phyloP scores from a whole-genome alignment of 768 basidiomycete species.

The Tricholoma flavovirens region DNA sequence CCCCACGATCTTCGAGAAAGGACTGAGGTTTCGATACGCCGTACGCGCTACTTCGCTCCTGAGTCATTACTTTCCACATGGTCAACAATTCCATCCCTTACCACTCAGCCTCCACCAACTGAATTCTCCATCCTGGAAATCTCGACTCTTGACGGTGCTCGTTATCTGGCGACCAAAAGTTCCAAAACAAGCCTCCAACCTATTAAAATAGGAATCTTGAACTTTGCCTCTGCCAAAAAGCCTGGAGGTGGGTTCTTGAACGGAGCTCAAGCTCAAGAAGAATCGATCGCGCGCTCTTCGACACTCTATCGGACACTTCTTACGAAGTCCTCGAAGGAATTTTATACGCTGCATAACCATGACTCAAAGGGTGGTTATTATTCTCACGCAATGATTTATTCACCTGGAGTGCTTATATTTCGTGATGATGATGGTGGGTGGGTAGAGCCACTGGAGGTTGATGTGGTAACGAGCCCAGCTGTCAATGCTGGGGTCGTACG shows the following conservation, averaged over 20 bases:
- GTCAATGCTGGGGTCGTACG: slow-evolving; percentile 59
- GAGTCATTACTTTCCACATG: slow-evolving; percentile 45
- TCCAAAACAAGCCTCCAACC: slow-evolving; percentile 11
- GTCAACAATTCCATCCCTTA: slow-evolving; percentile 35
- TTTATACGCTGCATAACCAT: slow-evolving; percentile 55
- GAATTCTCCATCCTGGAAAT: slow-evolving; percentile 51
- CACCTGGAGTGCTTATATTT: slow-evolving; percentile 56
- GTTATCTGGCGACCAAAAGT: slow-evolving; percentile 29
- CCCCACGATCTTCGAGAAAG: slow-evolving; percentile 24
- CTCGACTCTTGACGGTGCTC: slow-evolving; percentile 59
- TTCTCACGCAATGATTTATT: slow-evolving; percentile 75
- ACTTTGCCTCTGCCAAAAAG: slow-evolving; percentile 71
- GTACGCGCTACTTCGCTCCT: slow-evolving; percentile 50
- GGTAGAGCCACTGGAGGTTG: slow-evolving; percentile 51
- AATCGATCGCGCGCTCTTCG: slow-evolving; percentile 72
- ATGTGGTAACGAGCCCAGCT: slow-evolving; percentile 67
- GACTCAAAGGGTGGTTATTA: slow-evolving; percentile 53
- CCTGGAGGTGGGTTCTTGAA: slow-evolving; percentile 72
- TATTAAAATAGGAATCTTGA: slow-evolving; percentile 55
- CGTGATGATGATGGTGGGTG: slow-evolving; percentile 57
- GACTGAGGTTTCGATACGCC: slow-evolving; percentile 25
- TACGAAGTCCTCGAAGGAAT: slow-evolving; percentile 47
- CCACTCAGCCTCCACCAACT: slow-evolving; percentile 6
- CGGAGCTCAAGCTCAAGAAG: slow-evolving; percentile 76
- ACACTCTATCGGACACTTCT: slow-evolving; percentile 61